Percentiles rank a stretch among this genome's conserved stretches.
Conservation (phyloP, 1,139 yeast genomes). For the Candida sp. region DNA sequence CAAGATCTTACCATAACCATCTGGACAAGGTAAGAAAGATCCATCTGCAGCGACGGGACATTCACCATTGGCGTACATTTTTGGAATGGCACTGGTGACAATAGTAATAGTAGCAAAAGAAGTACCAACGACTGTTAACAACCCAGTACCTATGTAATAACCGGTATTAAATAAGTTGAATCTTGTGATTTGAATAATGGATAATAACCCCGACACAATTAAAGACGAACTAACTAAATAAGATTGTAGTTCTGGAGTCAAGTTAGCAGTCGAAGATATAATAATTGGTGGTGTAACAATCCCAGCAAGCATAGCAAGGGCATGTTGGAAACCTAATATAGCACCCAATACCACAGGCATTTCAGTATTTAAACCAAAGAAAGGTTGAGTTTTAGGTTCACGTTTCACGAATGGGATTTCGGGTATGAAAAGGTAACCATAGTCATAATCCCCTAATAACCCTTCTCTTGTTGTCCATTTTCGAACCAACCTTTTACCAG, state of each 20-base stretch:
- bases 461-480: slow-evolving; percentile 74
- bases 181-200: slow-evolving; percentile 76
- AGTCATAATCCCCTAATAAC: slow-evolving; percentile 79
- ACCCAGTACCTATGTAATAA: slow-evolving; percentile 81
- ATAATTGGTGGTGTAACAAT: slow-evolving; percentile 82
- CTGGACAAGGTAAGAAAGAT: slow-evolving; percentile 73
- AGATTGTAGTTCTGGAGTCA: slow-evolving; percentile 47
- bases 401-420: slow-evolving; percentile 62
- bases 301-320: slow-evolving; percentile 90
- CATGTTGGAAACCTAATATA: slow-evolving; percentile 80
- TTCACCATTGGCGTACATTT: slow-evolving; percentile 71
- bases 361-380: slow-evolving; percentile 73
- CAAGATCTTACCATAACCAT: slow-evolving; percentile 82
- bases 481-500: slow-evolving; percentile 21
- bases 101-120: slow-evolving; percentile 86
- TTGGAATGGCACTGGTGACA: slow-evolving; percentile 69
- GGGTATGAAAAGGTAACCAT: slow-evolving; percentile 73
- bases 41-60: slow-evolving; percentile 66
- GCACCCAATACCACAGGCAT: slow-evolving; percentile 78
- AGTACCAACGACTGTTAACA: slow-evolving; percentile 85
- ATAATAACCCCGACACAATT: slow-evolving; percentile 71
- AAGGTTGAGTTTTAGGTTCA: slow-evolving; percentile 61
- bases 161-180: slow-evolving; percentile 71
- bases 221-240: slow-evolving; percentile 78
- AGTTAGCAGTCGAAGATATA: slow-evolving; percentile 59